These are phyloP conservation scores for Scheffersomyces parashehatae DNA, from an alignment of 1,139 yeast genomes.

Conservation along the genomic window DNA sequence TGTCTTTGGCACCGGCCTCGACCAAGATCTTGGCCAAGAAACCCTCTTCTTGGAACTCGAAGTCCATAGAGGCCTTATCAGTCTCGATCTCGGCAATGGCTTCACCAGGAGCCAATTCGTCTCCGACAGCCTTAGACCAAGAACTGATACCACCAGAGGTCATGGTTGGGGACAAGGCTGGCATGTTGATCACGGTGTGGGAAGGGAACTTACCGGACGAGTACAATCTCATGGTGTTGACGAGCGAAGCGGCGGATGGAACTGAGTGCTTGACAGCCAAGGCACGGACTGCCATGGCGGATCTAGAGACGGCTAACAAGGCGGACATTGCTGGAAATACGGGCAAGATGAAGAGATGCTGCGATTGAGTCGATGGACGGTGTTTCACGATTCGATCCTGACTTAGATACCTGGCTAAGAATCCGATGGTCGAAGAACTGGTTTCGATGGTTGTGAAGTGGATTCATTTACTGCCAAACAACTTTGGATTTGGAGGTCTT, in stretches of 20 bases:
- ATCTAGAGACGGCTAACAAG: slow-evolving; percentile 29
- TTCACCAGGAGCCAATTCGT: slow-evolving; percentile 84
- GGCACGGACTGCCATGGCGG: slow-evolving; percentile 28
- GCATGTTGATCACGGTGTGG: slow-evolving; percentile 79
- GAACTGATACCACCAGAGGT: slow-evolving; percentile 88
- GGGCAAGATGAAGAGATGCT: too few species aligned
- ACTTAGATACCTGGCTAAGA: too few species aligned
- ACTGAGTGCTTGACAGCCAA: slow-evolving; percentile 8
- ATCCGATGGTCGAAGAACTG: too few species aligned
- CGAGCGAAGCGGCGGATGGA: slow-evolving; percentile 14
- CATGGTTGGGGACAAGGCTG: slow-evolving; percentile 98
- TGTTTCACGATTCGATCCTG: too few species aligned
- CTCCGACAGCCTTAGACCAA: slow-evolving; percentile 91
- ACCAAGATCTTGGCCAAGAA: slow-evolving; percentile 87
- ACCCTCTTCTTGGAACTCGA: slow-evolving; percentile 98
- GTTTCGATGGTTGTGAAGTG: too few species aligned
- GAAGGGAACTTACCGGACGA: slow-evolving; percentile 56
- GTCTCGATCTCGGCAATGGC: slow-evolving; percentile 96
- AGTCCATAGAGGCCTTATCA: slow-evolving; percentile 98
- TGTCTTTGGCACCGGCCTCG: slow-evolving; percentile 84
- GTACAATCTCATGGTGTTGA: slow-evolving; percentile 32
- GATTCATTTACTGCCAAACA: too few species aligned
- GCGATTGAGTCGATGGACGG: too few species aligned
- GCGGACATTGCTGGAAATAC: slow-evolving; percentile 26
- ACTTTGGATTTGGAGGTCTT: too few species aligned